A percentile compares a stretch with the other conserved stretches of the same genome.
Conservation (phyloP, 495 filamentous ascomycete species). For the Chaetomium fimeti region DNA sequence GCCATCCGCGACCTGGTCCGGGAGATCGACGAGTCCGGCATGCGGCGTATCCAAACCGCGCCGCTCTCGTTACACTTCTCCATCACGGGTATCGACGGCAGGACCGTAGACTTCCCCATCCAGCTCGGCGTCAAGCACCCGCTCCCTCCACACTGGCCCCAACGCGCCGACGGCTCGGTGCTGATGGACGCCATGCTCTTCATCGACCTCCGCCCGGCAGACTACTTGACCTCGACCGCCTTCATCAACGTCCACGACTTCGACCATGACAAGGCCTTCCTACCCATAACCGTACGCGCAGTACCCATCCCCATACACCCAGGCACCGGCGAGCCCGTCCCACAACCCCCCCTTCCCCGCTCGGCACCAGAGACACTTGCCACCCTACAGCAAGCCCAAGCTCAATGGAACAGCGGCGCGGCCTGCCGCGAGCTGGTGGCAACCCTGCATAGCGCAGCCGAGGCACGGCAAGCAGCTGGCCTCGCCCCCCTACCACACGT, state of each 20-base stretch:
- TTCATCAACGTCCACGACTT: not conserved
- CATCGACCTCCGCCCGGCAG: slow-evolving; percentile 3
- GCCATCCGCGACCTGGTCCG: slow-evolving; percentile 1
- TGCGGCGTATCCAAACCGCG: slow-evolving; percentile 6
- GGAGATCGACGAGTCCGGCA: slow-evolving; percentile 2
- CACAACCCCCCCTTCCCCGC: not conserved
- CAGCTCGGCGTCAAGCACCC: slow-evolving; percentile 4
- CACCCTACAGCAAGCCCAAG: slow-evolving; percentile 3
- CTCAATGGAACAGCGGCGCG: not conserved
- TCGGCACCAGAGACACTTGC: slow-evolving; percentile 1
- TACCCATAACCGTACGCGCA: not conserved
- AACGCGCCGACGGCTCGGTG: not conserved
- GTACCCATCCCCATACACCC: not conserved
- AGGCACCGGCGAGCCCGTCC: slow-evolving; percentile 9
- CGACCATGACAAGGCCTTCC: not conserved
- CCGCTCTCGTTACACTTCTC: slow-evolving; percentile 8
- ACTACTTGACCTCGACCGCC: slow-evolving; percentile 5
- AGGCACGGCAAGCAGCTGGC: too few species aligned
- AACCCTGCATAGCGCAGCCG: slow-evolving; percentile 5
- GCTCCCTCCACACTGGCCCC: not conserved
- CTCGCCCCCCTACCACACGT: slow-evolving; percentile 10
- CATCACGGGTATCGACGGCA: slow-evolving; percentile 10
- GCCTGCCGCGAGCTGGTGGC: slow-evolving; percentile 4
- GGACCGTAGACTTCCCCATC: not conserved
- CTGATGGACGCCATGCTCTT: slow-evolving; percentile 2